Conservation (phyloP, 108 stramenopile species). For the Skeletonema costatum region DNA sequence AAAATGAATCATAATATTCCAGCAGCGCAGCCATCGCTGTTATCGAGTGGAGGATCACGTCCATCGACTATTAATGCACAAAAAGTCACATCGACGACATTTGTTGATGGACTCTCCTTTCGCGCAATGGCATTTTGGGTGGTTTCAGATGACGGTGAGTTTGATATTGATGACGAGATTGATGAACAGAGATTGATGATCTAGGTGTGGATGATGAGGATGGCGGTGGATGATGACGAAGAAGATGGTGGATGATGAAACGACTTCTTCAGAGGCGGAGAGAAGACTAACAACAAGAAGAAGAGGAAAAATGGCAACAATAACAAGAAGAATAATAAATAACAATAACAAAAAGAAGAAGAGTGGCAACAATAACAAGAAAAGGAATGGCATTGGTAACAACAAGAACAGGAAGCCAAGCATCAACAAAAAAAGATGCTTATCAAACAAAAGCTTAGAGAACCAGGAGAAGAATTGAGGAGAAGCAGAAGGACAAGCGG, state of each 20-base stretch:
- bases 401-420: neutral
- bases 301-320: neutral
- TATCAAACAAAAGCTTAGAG: neutral
- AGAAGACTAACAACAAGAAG: neutral
- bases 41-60: neutral
- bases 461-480: neutral
- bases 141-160: no score
- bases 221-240: neutral
- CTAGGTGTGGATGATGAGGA: neutral
- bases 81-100: neutral
- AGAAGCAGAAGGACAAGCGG: neutral
- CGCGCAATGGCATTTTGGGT: no score
- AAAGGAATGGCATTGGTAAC: neutral
- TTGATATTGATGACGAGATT: neutral
- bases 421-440: neutral
- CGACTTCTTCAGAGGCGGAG: neutral
- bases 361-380: neutral
- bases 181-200: no score
- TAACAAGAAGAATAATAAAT: neutral
- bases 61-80: neutral
- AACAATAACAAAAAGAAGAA: neutral
- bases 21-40: no score
- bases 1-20: no score
- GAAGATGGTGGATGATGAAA: neutral
- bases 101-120: neutral